Evolutionary conservation across 1,284 basidiomycete genomes (phyloP), one percentile per base, ranked within the genome.

Genomic region (Lentinula novae-zelandiae): DNA sequence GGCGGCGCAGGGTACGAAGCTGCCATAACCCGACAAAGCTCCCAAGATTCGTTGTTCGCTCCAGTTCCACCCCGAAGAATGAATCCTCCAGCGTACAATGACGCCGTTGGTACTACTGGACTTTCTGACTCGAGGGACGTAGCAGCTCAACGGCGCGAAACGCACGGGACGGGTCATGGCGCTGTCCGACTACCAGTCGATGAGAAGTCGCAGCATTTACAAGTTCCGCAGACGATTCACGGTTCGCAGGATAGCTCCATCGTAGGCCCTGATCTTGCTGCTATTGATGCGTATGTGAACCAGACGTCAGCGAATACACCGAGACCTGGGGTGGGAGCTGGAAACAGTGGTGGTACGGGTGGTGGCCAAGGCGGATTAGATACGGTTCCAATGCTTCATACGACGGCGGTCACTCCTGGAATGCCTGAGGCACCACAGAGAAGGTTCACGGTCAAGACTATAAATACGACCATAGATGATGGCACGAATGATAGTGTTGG

Each of bases 31-130:
- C 5, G 36, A 42, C 48, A 34, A 13, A 38, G 53, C 20, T 51
- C 54, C 5, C 48, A 61, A 8, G 54, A 60, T 8, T 60, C 51
- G 12, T 9, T 42, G 20, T 8, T 42, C 31, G 36, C 17, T 4
- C 53, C 12, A 2, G 12, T 34, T 7, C 46, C n/a, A 27, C 38
- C 44, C 38, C 42, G 54, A 15, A 56, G 59, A 36, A 22, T 58
- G 40, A 56, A 60, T 46, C 60, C 60, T 36, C 60, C 60, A 33
- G 49, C 60, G 15, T 61, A 61, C 39, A 40, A 40, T 15, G 54
- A 56, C 15, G 54, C 44, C 2, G 40, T 39, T 17, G 44, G 15
- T 20, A 46, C 36, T 38, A 12, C 17, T 46, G 44, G n/a, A 27
- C 39, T 57, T 17, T 38, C 60, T 46, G 48, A 53, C 17, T 51